phyloP scores from a whole-genome alignment of 257 asterid genomes.

The Solanum dulcamara region DNA sequence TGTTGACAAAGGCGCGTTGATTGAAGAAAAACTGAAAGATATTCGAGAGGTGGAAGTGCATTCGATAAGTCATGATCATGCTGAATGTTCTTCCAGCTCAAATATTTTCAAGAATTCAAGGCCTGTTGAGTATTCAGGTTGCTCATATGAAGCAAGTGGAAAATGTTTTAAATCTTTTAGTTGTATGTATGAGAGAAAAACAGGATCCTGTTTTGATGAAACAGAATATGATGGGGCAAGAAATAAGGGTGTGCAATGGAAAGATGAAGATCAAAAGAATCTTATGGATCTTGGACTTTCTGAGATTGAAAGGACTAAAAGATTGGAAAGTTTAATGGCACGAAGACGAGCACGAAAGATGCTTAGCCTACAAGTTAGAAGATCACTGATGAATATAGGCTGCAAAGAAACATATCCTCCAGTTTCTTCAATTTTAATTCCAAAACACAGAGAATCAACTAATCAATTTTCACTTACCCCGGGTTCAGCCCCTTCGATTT shows the following conservation, averaged over 20 bases:
- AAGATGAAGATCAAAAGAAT: constrained; percentile 34
- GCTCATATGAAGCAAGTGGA: background rate
- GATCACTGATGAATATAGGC: constrained; percentile 34
- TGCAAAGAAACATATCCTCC: constrained; percentile 13
- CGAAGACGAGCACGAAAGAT: constrained; percentile 59
- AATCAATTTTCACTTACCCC: constrained; percentile 44
- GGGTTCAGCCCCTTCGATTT: constrained; percentile 74
- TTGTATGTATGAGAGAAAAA: background rate
- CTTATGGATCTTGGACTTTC: constrained; percentile 49
- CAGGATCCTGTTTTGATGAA: constrained; percentile 16
- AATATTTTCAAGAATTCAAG: background rate
- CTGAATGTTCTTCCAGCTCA: constrained; percentile 4
- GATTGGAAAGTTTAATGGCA: constrained; percentile 90
- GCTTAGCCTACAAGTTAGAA: constrained; percentile 33
- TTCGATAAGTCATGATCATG: background rate
- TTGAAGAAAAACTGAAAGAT: constrained; percentile 39
- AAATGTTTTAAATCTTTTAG: background rate
- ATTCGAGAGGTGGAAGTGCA: constrained; percentile 41
- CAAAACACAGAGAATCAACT: constrained; percentile 13
- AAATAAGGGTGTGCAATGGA: constrained; percentile 22
- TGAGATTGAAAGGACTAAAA: constrained; percentile 55
- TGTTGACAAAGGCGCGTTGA: constrained; percentile 33
- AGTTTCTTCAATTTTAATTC: constrained; percentile 30
- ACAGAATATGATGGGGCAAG: constrained; percentile 14
- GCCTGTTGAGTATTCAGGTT: background rate